Base-by-base conservation (phyloP, 352 stramenopile genomes). In the Globisporangium lucens region DNA sequence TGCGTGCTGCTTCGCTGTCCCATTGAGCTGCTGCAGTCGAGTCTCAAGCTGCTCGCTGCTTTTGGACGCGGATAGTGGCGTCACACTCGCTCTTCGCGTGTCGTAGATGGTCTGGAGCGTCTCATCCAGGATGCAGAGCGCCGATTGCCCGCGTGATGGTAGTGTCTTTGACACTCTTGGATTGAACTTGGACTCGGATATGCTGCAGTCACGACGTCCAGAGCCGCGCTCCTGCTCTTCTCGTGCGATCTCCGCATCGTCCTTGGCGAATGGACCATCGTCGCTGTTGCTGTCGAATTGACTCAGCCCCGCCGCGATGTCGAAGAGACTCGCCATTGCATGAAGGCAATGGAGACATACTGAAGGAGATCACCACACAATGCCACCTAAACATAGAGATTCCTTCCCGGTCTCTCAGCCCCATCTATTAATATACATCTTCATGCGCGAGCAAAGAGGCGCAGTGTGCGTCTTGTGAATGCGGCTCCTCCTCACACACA, bases 261-360 rank as follows among this genome's bases (percentile, higher is more conserved):
- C 30, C 49, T 46, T 66, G 35, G 43, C 2, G 9, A 17, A 53
- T 43, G 27, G 7, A 35, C 52, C 41, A 12, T 51, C 41, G 36
- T 17, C 52, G 12, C 30, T 41, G 24, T 20, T 41, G 53, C 56
- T 60, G n/a, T 72, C 60, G 51, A 83, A 88, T 29, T 87, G 76
- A n/a, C 63, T 80, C 65, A 89, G 66, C 6, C 67, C 76, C 6
- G 77, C 79, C 33, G 81, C 79, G n/a, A 87, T 61, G 57, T 90
- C 82, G 51, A 90, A 90, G 27, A 90, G 71, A 75, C 79, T 90
- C 58, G 69, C 35, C 78, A 87, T 87, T 33, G 8, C 51, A 56
- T 20, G 22, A 56, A 41, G 35, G 35, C 35, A 41, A 41, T 41
- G 35, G 4, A 41, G 35, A 12, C 35, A 41, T 33, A 12, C 4